Percentiles rank a stretch among this genome's conserved stretches.
Conservation (phyloP, 2,329 filamentous ascomycete species). For the Xylariaceae sp. region DNA sequence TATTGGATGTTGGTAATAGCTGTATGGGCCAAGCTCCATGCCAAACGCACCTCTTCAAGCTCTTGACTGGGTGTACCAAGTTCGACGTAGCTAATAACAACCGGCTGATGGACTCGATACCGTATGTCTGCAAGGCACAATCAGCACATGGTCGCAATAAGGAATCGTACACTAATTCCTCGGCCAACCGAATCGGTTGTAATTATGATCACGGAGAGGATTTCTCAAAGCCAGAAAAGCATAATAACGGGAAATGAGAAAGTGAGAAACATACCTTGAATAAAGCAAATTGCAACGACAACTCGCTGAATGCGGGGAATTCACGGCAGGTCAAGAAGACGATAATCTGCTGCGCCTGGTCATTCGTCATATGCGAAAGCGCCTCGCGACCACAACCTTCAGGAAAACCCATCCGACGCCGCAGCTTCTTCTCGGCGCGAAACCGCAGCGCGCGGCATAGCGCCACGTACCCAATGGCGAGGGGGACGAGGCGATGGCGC, state of each 20-base stretch:
- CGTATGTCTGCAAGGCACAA: conserved; percentile 29
- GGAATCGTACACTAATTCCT: no score
- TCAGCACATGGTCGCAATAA: no score
- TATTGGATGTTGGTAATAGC: neutral
- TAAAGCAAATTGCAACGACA: conserved; percentile 31
- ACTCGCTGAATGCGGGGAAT: conserved; percentile 28
- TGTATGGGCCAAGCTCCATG: neutral
- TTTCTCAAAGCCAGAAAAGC: neutral
- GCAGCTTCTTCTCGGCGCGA: conserved; percentile 28
- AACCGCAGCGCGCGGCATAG: conserved; percentile 31
- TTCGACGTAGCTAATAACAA: conserved; percentile 32
- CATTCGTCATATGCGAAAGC: conserved; percentile 31
- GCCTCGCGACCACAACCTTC: conserved; percentile 24
- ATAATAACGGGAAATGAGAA: neutral
- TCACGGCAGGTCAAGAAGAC: conserved; percentile 25
- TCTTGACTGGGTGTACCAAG: conserved; percentile 31
- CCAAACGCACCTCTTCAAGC: conserved; percentile 30
- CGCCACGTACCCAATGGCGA: conserved; percentile 23
- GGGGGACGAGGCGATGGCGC: conserved; percentile 17
- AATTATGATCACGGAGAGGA: neutral
- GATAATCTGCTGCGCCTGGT: conserved; percentile 33
- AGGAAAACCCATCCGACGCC: conserved; percentile 25
- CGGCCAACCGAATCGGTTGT: no score
- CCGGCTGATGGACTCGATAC: conserved; percentile 31
- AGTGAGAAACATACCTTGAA: conserved; percentile 30